Percentiles rank a stretch among this genome's conserved stretches.
phyloP scores from a whole-genome alignment of 2,329 filamentous ascomycete species.

The Venturia carpophila region DNA sequence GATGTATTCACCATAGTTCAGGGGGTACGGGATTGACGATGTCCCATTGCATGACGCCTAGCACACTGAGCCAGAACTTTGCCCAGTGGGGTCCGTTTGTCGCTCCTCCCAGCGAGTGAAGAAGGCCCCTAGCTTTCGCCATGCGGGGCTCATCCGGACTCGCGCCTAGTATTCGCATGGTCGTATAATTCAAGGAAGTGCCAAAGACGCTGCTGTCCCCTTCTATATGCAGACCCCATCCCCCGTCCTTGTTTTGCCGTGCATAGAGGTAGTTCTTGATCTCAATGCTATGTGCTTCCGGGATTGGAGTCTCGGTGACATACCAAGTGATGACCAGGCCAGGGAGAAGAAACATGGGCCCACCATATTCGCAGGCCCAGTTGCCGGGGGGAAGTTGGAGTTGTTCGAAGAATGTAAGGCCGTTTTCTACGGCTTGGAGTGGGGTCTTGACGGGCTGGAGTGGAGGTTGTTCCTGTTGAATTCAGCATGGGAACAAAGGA shows the following conservation, averaged over 20 bases:
- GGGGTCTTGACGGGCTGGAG: constrained; percentile 65
- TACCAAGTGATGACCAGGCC: constrained; percentile 82
- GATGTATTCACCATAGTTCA: constrained; percentile 64
- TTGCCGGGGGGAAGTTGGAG: constrained; percentile 83
- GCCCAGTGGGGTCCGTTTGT: constrained; percentile 83
- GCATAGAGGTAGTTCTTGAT: constrained; percentile 90
- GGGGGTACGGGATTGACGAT: constrained; percentile 91
- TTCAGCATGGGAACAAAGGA: constrained; percentile 2
- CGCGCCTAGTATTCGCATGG: constrained; percentile 72
- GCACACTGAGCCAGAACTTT: constrained; percentile 88
- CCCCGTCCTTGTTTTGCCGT: constrained; percentile 81
- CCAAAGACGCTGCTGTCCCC: constrained; percentile 88
- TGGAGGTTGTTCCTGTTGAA: constrained; percentile 59
- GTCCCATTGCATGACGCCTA: constrained; percentile 82
- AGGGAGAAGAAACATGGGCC: constrained; percentile 90
- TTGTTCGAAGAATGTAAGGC: constrained; percentile 78
- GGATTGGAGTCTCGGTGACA: constrained; percentile 79
- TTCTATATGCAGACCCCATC: constrained; percentile 95
- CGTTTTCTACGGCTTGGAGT: constrained; percentile 72
- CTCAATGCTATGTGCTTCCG: constrained; percentile 70
- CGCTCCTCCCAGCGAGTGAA: constrained; percentile 82
- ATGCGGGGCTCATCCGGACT: constrained; percentile 76
- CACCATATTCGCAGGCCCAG: constrained; percentile 97
- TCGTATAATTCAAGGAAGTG: constrained; percentile 78
- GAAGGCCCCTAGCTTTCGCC: constrained; percentile 70